These are phyloP conservation scores for Wallacemonas sp. DNA, from an alignment of 208 protist genomes.

Conservation along the genomic window DNA sequence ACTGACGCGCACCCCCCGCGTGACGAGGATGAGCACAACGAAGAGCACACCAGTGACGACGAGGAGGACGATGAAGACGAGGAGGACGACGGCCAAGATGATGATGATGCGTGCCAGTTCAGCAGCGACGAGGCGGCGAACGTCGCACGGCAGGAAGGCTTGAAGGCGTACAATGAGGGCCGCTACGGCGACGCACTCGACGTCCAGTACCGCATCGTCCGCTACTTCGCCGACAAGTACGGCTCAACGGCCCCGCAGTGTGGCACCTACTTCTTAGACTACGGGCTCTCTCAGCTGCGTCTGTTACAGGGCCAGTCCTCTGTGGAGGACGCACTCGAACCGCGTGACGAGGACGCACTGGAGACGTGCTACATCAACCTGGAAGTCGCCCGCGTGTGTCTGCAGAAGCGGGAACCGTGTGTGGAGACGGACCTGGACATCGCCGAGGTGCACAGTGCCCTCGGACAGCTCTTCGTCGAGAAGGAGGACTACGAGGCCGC, in stretches of 20 bases:
- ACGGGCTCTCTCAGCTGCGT: conserved; percentile 85
- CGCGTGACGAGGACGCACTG: conserved; percentile 69
- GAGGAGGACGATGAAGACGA: conserved; percentile 16
- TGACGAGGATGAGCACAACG: conserved; percentile 6
- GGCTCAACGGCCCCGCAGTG: conserved; percentile 51
- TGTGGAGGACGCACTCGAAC: conserved; percentile 64
- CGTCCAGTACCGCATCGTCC: conserved; percentile 74
- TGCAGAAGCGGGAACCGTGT: conserved; percentile 65
- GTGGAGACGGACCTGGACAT: conserved; percentile 50
- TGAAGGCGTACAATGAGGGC: conserved; percentile 67
- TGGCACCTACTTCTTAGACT: conserved; percentile 85
- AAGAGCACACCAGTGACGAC: conserved; percentile 13
- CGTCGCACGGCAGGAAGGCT: conserved; percentile 36
- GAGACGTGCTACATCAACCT: conserved; percentile 88
- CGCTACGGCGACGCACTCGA: conserved; percentile 70
- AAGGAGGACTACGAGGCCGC: conserved; percentile 78
- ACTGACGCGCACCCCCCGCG: background rate
- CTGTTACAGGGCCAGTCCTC: conserved; percentile 56
- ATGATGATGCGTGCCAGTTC: conserved; percentile 45
- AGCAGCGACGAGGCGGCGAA: conserved; percentile 56
- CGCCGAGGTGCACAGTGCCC: conserved; percentile 82
- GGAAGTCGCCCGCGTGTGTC: conserved; percentile 75
- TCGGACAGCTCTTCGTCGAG: conserved; percentile 77
- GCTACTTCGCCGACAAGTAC: conserved; percentile 75
- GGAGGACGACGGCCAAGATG: conserved; percentile 36